phyloP scores from a whole-genome alignment of 768 basidiomycete species.

The Leccinum subgranulosum region DNA sequence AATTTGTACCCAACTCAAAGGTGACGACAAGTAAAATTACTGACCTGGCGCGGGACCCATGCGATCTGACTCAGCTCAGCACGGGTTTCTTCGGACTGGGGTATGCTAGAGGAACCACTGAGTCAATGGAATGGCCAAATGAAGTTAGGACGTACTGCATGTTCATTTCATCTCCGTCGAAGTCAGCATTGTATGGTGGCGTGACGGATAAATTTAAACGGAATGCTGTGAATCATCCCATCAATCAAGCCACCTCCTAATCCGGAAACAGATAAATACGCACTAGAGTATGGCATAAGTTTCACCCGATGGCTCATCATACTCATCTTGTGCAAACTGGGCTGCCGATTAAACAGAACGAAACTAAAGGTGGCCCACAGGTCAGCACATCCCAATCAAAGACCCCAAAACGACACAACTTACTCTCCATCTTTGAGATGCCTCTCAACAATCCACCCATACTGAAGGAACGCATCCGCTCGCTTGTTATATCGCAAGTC shows the following conservation, averaged over 20 bases:
- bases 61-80: conserved; percentile 98
- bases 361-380: conserved; percentile 10
- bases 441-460: conserved; percentile 97
- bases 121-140: conserved; percentile 6
- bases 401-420: conserved; percentile 35
- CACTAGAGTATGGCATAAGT: conserved; percentile 97
- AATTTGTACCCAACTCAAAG: not conserved
- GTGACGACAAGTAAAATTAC: conserved; percentile 7
- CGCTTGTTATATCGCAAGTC: conserved; percentile 96
- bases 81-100: conserved; percentile 97
- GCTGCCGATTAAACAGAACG: conserved; percentile 92
- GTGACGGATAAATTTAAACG: conserved; percentile 97
- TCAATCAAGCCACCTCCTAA: conserved; percentile 14
- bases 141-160: conserved; percentile 78
- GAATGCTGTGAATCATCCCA: conserved; percentile 60
- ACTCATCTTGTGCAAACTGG: conserved; percentile 99
- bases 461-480: conserved; percentile 91
- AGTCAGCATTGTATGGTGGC: conserved; percentile 98
- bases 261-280: conserved; percentile 31
- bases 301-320: conserved; percentile 99
- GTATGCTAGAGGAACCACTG: conserved; percentile 57
- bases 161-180: conserved; percentile 99
- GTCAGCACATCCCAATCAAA: not conserved
- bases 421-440: conserved; percentile 98
- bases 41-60: conserved; percentile 95